A percentile compares a stretch with the other conserved stretches of the same genome.
Evolutionary conservation across 1,139 yeast genomes (phyloP).

Genomic region (Suhomyces taliae): DNA sequence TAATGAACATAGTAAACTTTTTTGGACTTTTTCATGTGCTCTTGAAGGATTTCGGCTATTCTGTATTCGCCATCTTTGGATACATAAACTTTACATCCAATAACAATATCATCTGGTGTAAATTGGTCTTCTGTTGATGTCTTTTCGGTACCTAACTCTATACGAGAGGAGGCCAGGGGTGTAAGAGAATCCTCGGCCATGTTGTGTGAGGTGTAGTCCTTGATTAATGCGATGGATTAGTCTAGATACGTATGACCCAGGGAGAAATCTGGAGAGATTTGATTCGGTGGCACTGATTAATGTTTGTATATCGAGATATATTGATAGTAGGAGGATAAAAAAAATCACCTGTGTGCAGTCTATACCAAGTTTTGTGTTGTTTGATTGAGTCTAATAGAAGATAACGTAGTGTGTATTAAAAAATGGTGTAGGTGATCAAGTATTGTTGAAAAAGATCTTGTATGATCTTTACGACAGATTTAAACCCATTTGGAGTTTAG

Average conservation of each 20-base stretch:
- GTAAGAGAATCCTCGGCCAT: slow-evolving; percentile 9
- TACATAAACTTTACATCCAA: slow-evolving; percentile 82
- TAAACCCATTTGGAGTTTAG: too few relatives aligned
- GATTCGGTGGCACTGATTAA: too few relatives aligned
- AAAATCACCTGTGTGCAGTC: too few relatives aligned
- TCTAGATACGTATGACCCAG: background rate
- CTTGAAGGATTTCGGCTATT: slow-evolving; percentile 81
- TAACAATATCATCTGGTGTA: slow-evolving; percentile 49
- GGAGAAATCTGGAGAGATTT: too few relatives aligned
- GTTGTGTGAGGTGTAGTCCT: background rate
- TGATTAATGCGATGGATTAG: background rate
- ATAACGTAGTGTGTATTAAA: too few relatives aligned
- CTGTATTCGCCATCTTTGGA: slow-evolving; percentile 78
- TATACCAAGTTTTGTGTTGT: too few relatives aligned
- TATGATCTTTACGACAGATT: too few relatives aligned
- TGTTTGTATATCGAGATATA: background rate
- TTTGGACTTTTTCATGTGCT: slow-evolving; percentile 72
- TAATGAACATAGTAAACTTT: slow-evolving; percentile 90
- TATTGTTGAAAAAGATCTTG: too few relatives aligned
- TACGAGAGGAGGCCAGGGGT: slow-evolving; percentile 11
- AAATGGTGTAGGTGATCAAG: too few relatives aligned
- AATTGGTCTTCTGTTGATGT: slow-evolving; percentile 20
- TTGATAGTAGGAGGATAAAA: too few relatives aligned
- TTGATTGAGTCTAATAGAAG: too few relatives aligned
- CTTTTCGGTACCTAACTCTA: slow-evolving; percentile 9